Conservation (phyloP, 2,329 filamentous ascomycete species). For the Pseudocercospora fuligena region DNA sequence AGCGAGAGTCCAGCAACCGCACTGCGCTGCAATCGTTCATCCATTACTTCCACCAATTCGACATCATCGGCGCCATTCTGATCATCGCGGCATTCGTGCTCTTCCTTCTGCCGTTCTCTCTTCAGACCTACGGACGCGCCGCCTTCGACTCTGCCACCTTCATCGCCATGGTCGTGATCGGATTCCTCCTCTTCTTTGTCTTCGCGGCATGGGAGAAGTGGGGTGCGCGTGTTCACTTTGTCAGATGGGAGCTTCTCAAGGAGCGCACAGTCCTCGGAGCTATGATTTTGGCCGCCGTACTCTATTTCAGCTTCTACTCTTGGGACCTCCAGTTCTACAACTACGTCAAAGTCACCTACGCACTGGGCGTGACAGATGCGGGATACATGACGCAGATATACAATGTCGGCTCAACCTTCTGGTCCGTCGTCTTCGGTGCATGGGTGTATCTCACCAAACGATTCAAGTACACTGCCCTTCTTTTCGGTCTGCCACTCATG, state of each 20-base stretch:
- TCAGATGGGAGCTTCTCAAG: slow-evolving; percentile 58
- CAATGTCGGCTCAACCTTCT: slow-evolving; percentile 49
- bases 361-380: slow-evolving; percentile 40
- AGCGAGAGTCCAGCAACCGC: slow-evolving; percentile 28
- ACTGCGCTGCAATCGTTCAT: slow-evolving; percentile 30
- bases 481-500: slow-evolving; percentile 42
- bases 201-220: slow-evolving; percentile 65
- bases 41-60: slow-evolving; percentile 40
- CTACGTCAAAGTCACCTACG: slow-evolving; percentile 54
- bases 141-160: slow-evolving; percentile 47
- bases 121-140: slow-evolving; percentile 46
- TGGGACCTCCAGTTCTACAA: slow-evolving; percentile 49
- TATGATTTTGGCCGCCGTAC: slow-evolving; percentile 44
- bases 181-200: slow-evolving; percentile 37
- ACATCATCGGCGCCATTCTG: slow-evolving; percentile 37
- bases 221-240: slow-evolving; percentile 61
- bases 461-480: slow-evolving; percentile 53
- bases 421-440: slow-evolving; percentile 53
- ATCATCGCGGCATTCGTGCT: slow-evolving; percentile 60
- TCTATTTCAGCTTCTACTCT: slow-evolving; percentile 56
- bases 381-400: slow-evolving; percentile 43
- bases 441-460: slow-evolving; percentile 53
- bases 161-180: slow-evolving; percentile 45
- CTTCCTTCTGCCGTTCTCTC: slow-evolving; percentile 71
- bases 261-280: slow-evolving; percentile 58